Percentiles rank a stretch among this genome's conserved stretches.
phyloP scores from a whole-genome alignment of 192 early-diverging fungal species.

The Backusella tarrabulga region DNA sequence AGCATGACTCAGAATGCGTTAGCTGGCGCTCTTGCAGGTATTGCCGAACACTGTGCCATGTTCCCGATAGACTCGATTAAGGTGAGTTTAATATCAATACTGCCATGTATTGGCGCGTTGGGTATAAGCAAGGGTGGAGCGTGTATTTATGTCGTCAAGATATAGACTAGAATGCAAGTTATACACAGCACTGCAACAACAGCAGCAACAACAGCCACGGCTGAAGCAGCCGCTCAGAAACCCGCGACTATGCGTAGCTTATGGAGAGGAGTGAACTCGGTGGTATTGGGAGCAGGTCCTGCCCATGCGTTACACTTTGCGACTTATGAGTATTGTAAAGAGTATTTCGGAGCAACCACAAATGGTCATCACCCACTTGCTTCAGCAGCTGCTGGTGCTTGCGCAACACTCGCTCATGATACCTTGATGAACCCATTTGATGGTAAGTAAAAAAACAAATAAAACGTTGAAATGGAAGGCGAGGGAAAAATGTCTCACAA shows the following conservation, averaged over 20 bases:
- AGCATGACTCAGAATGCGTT: constrained; percentile 78
- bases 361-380: constrained; percentile 57
- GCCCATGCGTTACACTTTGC: constrained; percentile 96
- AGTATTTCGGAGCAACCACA: constrained; percentile 61
- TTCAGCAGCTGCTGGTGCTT: constrained; percentile 80
- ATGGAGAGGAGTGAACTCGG: constrained; percentile 92
- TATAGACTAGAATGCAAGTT: constrained; percentile 93
- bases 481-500: not conserved
- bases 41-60: constrained; percentile 95
- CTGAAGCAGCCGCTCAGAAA: not conserved
- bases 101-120: no score
- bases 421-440: constrained; percentile 97
- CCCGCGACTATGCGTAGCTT: constrained; percentile 50
- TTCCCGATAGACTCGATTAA: constrained; percentile 95
- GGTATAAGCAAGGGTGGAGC: not conserved
- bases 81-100: constrained; percentile 42
- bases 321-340: constrained; percentile 90
- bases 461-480: not conserved
- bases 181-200: constrained; percentile 44
- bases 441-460: constrained; percentile 44
- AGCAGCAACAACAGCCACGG: not conserved
- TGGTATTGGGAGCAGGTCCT: constrained; percentile 91
- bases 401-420: constrained; percentile 86
- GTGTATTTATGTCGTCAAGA: not conserved
- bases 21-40: constrained; percentile 95